A percentile compares a stretch with the other conserved stretches of the same genome.
phyloP scores from a whole-genome alignment of 805 yeast species.

The Suhomyces sp. region DNA sequence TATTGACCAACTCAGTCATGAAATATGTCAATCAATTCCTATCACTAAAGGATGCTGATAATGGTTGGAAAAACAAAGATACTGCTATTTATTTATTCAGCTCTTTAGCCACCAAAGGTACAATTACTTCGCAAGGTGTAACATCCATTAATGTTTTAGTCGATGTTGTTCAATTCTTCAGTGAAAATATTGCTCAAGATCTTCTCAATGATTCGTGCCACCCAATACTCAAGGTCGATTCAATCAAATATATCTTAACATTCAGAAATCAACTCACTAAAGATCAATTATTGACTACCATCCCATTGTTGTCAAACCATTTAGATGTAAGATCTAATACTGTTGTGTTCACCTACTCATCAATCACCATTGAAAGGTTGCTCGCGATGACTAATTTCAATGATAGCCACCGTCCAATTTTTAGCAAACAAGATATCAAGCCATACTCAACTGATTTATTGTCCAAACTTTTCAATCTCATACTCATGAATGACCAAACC shows the following conservation, averaged over 20 bases:
- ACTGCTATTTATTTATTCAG: slow-evolving; percentile 83
- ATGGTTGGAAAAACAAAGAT: slow-evolving; percentile 84
- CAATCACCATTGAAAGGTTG: slow-evolving; percentile 88
- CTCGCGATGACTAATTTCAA: slow-evolving; percentile 66
- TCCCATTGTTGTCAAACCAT: slow-evolving; percentile 75
- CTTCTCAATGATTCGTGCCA: slow-evolving; percentile 56
- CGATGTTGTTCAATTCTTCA: slow-evolving; percentile 85
- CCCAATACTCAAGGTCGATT: slow-evolving; percentile 86
- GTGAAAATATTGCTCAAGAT: slow-evolving; percentile 79
- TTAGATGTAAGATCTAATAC: slow-evolving; percentile 55
- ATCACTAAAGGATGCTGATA: slow-evolving; percentile 16
- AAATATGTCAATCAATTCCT: slow-evolving; percentile 68
- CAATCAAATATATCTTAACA: slow-evolving; percentile 83
- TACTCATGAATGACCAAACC: slow-evolving; percentile 49
- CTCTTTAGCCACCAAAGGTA: slow-evolving; percentile 88
- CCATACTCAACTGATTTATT: slow-evolving; percentile 59
- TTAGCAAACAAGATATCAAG: slow-evolving; percentile 70
- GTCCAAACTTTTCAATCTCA: slow-evolving; percentile 62
- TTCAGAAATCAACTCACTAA: slow-evolving; percentile 93
- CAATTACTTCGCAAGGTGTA: slow-evolving; percentile 82
- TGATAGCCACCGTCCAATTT: slow-evolving; percentile 56
- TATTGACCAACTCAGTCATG: slow-evolving; percentile 75
- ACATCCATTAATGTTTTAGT: slow-evolving; percentile 80
- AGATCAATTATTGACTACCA: slow-evolving; percentile 71
- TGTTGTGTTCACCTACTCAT: slow-evolving; percentile 90